Conservation (phyloP, 2,329 filamentous ascomycete genomes). For the Chalara sp. region DNA sequence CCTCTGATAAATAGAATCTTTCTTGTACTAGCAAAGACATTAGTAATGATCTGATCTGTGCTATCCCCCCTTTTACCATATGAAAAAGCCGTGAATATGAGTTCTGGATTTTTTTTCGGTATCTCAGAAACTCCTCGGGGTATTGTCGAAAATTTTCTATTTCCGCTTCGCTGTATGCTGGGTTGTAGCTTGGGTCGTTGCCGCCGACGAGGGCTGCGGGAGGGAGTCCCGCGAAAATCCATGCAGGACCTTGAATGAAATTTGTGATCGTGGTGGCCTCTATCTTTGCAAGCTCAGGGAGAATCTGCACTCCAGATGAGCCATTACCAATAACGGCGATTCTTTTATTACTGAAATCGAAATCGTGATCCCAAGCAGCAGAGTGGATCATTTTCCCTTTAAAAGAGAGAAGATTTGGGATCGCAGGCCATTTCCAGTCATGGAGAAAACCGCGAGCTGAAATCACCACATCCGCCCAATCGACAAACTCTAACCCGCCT, state of each 20-base stretch:
- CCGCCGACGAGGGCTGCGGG: background rate
- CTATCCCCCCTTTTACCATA: background rate
- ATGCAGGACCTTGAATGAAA: background rate
- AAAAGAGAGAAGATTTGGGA: slow-evolving; percentile 45
- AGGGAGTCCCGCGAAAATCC: background rate
- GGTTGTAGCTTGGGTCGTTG: background rate
- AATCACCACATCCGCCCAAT: slow-evolving; percentile 46
- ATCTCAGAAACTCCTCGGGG: background rate
- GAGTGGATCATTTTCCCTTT: slow-evolving; percentile 49
- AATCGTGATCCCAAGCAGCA: slow-evolving; percentile 50
- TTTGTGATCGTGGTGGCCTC: background rate
- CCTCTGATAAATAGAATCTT: background rate
- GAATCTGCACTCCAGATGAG: slow-evolving; percentile 43
- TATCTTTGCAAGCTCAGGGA: slow-evolving; percentile 26
- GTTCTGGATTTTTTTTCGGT: background rate
- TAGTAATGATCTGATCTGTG: background rate
- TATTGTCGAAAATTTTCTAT: background rate
- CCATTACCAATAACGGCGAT: slow-evolving; percentile 43
- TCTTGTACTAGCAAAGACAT: background rate
- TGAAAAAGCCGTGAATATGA: background rate
- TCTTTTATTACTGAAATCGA: slow-evolving; percentile 37
- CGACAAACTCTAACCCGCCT: background rate
- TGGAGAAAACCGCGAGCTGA: slow-evolving; percentile 62
- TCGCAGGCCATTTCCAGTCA: slow-evolving; percentile 54
- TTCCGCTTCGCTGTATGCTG: background rate